Conservation (phyloP, 2,329 filamentous ascomycete genomes). For the Corniculantispora saksenae region DNA sequence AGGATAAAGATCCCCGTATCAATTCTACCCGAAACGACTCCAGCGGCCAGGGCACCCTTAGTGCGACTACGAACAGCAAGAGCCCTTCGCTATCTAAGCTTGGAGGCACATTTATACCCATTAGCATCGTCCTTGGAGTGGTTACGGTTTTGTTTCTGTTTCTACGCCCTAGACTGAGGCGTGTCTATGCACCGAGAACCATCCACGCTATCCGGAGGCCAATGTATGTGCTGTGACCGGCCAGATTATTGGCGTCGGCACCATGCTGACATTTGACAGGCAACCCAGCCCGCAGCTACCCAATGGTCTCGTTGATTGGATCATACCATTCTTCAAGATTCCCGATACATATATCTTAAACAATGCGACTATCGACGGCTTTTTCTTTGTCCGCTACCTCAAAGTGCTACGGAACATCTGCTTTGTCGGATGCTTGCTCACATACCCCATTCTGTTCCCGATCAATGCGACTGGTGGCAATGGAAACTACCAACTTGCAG, state of each 20-base stretch:
- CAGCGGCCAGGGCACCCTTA: conserved; percentile 36
- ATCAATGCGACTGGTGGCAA: conserved; percentile 82
- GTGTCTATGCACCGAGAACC: conserved; percentile 58
- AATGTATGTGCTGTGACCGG: conserved; percentile 32
- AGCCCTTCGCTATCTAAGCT: conserved; percentile 38
- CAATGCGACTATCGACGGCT: conserved; percentile 89
- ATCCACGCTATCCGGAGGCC: conserved; percentile 50
- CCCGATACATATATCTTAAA: conserved; percentile 81
- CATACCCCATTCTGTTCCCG: conserved; percentile 84
- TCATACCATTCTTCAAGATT: conserved; percentile 64
- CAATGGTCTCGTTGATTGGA: conserved; percentile 66
- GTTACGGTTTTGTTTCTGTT: conserved; percentile 53
- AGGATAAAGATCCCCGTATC: conserved; percentile 34
- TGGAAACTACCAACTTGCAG: conserved; percentile 65
- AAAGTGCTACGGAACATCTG: conserved; percentile 76
- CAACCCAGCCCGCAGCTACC: conserved; percentile 62
- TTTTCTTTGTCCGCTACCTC: conserved; percentile 77
- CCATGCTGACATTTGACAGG: conserved; percentile 31
- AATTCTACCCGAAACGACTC: conserved; percentile 38
- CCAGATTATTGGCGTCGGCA: neutral
- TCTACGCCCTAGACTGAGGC: conserved; percentile 47
- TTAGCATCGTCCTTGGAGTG: conserved; percentile 50
- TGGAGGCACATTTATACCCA: conserved; percentile 55
- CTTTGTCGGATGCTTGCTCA: conserved; percentile 79
- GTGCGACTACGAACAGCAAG: conserved; percentile 33